Evolutionary conservation across 805 yeast species (phyloP).

Genomic region (Tetrapisispora nanseiensis): DNA sequence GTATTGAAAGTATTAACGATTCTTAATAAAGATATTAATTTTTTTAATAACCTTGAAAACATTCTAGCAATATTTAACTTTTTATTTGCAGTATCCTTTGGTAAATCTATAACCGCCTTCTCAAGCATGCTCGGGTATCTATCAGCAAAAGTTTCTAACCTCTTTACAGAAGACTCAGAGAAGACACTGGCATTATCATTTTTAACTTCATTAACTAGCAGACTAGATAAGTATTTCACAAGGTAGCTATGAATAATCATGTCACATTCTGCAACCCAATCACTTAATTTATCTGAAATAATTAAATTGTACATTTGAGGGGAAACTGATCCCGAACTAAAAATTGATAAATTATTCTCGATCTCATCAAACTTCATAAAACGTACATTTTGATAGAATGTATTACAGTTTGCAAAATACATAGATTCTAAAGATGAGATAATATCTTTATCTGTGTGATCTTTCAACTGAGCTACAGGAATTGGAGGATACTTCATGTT

Average conservation of each 20-base stretch:
- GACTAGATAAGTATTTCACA: slow-evolving; percentile 50
- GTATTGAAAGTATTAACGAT: slow-evolving; percentile 22
- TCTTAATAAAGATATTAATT: slow-evolving; percentile 45
- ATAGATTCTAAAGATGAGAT: slow-evolving; percentile 52
- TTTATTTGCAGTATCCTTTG: slow-evolving; percentile 40
- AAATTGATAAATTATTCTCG: slow-evolving; percentile 42
- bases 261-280: slow-evolving; percentile 68
- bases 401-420: slow-evolving; percentile 54
- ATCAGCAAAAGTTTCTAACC: slow-evolving; percentile 42
- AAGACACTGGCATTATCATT: background rate
- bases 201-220: slow-evolving; percentile 40
- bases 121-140: slow-evolving; percentile 39
- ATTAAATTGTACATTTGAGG: slow-evolving; percentile 53
- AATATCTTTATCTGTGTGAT: slow-evolving; percentile 43
- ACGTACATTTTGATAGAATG: slow-evolving; percentile 55
- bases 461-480: slow-evolving; percentile 30
- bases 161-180: slow-evolving; percentile 38
- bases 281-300: slow-evolving; percentile 36
- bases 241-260: slow-evolving; percentile 45
- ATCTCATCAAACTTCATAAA: slow-evolving; percentile 57
- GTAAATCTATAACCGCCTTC: slow-evolving; percentile 36
- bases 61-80: slow-evolving; percentile 46
- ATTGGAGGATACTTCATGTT: slow-evolving; percentile 33
- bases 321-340: slow-evolving; percentile 44
- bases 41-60: slow-evolving; percentile 43